Conservation (phyloP, 1,284 basidiomycete genomes). For the Gomphus sp. region DNA sequence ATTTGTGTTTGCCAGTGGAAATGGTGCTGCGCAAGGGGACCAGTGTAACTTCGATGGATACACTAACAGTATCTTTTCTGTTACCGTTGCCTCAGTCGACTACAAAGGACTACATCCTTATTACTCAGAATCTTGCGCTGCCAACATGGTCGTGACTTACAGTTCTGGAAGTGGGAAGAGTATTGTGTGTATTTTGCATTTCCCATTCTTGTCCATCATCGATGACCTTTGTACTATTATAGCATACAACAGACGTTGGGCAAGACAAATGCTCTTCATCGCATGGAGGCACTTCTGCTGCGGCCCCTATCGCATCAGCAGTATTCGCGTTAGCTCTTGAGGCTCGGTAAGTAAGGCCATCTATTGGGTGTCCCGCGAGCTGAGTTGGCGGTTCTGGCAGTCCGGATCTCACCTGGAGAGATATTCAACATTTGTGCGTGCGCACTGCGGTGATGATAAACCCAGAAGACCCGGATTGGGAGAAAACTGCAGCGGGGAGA, state of each 20-base stretch:
- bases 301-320: constrained; percentile 91
- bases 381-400: constrained; percentile 26
- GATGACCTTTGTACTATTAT: constrained; percentile 55
- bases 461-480: constrained; percentile 91
- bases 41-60: constrained; percentile 99
- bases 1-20: constrained; percentile 97
- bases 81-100: constrained; percentile 93
- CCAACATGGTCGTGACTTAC: constrained; percentile 94
- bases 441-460: constrained; percentile 77
- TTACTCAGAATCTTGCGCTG: constrained; percentile 95
- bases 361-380: background rate
- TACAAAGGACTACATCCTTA: constrained; percentile 90
- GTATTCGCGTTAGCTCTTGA: constrained; percentile 85
- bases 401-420: constrained; percentile 94
- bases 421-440: constrained; percentile 89
- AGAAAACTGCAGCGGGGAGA: constrained; percentile 69
- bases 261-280: constrained; percentile 73
- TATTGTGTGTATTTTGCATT: constrained; percentile 53
- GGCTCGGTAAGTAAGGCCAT: constrained; percentile 47
- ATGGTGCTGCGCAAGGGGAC: constrained; percentile 86
- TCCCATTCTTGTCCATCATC: constrained; percentile 13
- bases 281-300: constrained; percentile 97
- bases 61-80: constrained; percentile 95
- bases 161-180: constrained; percentile 92
- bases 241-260: constrained; percentile 95